Percentiles rank a stretch among this genome's conserved stretches.
Conservation (phyloP, 2,329 filamentous ascomycete species). For the Trichoderma semiorbis region DNA sequence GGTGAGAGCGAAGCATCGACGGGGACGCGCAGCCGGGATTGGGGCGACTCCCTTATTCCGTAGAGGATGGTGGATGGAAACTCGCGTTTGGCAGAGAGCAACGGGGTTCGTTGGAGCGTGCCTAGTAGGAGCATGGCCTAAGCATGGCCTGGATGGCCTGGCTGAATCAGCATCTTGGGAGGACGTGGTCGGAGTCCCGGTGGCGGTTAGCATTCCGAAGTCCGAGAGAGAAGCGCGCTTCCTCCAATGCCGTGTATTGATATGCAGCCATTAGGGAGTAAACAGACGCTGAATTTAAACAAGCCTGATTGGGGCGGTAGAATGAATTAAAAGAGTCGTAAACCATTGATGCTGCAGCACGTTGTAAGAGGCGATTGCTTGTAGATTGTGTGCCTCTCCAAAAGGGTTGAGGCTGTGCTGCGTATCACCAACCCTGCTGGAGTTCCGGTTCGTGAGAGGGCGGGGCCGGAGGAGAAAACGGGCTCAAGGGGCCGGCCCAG, state of each 20-base stretch:
- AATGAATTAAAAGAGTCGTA: background rate
- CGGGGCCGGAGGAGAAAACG: background rate
- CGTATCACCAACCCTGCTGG: background rate
- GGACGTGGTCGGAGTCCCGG: background rate
- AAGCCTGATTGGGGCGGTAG: background rate
- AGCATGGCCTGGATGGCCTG: background rate
- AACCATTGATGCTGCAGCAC: background rate
- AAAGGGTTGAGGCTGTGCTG: background rate
- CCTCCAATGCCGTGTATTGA: background rate
- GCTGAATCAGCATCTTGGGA: slow-evolving; percentile 6
- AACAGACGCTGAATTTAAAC: background rate
- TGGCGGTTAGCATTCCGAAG: background rate
- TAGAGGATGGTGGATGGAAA: background rate
- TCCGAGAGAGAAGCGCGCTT: background rate
- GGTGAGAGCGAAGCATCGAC: background rate
- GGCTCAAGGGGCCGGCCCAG: background rate
- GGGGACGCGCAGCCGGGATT: slow-evolving; percentile 11
- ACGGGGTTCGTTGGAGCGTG: background rate
- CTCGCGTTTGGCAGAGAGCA: background rate
- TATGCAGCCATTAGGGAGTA: background rate
- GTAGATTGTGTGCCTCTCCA: background rate
- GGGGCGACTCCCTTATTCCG: slow-evolving; percentile 7
- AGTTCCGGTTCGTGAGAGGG: background rate
- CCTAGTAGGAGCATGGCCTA: too few relatives aligned
- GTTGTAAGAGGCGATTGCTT: background rate